A percentile compares a stretch with the other conserved stretches of the same genome.
These are phyloP conservation scores for Akanthomyces lecanii DNA, from an alignment of 2,329 filamentous ascomycete genomes.

Conservation along the genomic window DNA sequence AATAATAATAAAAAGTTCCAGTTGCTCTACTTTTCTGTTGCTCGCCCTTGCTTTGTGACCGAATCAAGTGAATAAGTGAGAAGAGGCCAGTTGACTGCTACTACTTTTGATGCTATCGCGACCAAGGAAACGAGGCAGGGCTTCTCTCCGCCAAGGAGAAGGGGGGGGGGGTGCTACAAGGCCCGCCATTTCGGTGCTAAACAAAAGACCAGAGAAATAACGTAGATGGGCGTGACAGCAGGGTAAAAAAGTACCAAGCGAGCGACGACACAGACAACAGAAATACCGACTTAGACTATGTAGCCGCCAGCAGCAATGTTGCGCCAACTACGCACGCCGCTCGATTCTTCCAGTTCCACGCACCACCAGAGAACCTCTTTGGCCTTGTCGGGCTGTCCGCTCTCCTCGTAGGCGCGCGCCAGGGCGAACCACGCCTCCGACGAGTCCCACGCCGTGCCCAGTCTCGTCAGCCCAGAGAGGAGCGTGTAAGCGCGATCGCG, in stretches of 20 bases:
- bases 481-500: conserved; percentile 85
- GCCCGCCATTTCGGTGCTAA: background rate
- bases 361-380: conserved; percentile 97
- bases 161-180: background rate
- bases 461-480: conserved; percentile 75
- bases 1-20: background rate
- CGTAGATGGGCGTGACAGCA: background rate
- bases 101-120: background rate
- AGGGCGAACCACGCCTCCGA: conserved; percentile 91
- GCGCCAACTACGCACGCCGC: conserved; percentile 74
- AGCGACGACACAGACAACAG: background rate
- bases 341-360: conserved; percentile 85
- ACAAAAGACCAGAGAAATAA: background rate
- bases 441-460: conserved; percentile 84
- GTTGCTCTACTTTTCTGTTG: background rate
- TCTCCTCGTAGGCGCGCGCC: conserved; percentile 81
- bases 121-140: background rate
- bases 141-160: background rate
- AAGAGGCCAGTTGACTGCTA: background rate
- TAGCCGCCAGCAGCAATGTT: conserved; percentile 64
- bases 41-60: background rate
- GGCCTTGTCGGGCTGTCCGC: conserved; percentile 78
- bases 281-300: conserved; percentile 37
- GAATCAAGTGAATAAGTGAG: background rate
- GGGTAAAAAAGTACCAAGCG: background rate